Conservation (phyloP, 2,329 filamentous ascomycete species). For the Neoascochyta sp. region DNA sequence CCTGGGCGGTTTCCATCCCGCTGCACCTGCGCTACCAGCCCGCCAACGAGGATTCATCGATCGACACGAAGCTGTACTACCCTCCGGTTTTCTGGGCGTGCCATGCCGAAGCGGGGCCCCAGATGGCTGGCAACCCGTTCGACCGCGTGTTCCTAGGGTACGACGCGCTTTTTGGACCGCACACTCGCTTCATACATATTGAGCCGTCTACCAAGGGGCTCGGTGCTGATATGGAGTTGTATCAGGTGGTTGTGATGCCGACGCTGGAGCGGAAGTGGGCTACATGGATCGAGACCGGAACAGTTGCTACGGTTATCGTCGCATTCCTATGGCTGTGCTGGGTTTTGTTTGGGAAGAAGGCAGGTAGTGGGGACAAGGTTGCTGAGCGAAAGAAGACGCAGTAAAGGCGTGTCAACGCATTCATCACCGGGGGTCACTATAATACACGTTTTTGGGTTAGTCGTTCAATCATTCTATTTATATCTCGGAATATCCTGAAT, state of each 20-base stretch:
- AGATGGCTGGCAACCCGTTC: slow-evolving; percentile 77
- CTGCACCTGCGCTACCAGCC: slow-evolving; percentile 80
- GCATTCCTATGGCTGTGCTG: slow-evolving; percentile 47
- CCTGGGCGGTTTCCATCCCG: slow-evolving; percentile 69
- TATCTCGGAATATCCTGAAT: too few relatives aligned
- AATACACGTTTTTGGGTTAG: neutral
- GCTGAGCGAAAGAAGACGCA: slow-evolving; percentile 21
- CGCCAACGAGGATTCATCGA: slow-evolving; percentile 31
- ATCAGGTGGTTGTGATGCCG: slow-evolving; percentile 6
- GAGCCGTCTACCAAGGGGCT: slow-evolving; percentile 22
- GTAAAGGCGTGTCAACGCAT: slow-evolving; percentile 3
- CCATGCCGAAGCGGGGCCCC: slow-evolving; percentile 59
- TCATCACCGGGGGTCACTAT: too few relatives aligned
- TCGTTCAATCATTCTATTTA: slow-evolving; percentile 2
- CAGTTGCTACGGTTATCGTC: slow-evolving; percentile 40
- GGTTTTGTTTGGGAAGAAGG: slow-evolving; percentile 33
- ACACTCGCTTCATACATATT: slow-evolving; percentile 79
- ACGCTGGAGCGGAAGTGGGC: slow-evolving; percentile 12
- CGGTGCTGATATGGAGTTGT: slow-evolving; percentile 7
- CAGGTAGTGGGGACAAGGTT: slow-evolving; percentile 4
- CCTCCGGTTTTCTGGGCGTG: slow-evolving; percentile 92
- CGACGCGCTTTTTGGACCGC: slow-evolving; percentile 70
- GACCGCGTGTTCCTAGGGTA: slow-evolving; percentile 82
- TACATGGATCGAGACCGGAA: slow-evolving; percentile 42
- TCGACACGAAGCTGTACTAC: slow-evolving; percentile 62